Evolutionary conservation across 306 rosid species (phyloP), one percentile per base, ranked within the genome.

Genomic region (Prunus fruticosa): DNA sequence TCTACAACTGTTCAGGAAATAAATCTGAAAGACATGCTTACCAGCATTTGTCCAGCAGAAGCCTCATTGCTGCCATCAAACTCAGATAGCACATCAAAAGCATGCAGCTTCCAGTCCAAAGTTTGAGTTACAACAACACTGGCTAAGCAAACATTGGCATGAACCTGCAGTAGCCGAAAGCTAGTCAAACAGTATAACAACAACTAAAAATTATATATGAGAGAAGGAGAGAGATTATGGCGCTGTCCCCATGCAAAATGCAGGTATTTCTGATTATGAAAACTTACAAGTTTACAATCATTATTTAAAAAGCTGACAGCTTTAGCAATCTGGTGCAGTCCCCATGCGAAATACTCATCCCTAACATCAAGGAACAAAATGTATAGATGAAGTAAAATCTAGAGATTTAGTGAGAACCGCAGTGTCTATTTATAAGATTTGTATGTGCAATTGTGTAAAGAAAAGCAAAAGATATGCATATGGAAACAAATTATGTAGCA

Each of bases 301-400:
- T 92, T 96, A 76, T 96, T 96, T 75, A 96, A 87, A 87, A 96
- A 96, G 93, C 99, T 96, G 87, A 96, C 97, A 76, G 98, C 99
- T 82, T 92, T 92, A 23, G 99, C 93, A 71, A 96, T 85, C 84
- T 92, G 99, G 83, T 87, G 78, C 81, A 96, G 89, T 68, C 99
- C 99, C 96, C 96, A 92, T 3, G 99, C 98, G 86, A 85, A 96
- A 77, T 96, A 96, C 75, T 96, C 99, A 85, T 96, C 98, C 93
- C 99, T 96, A 76, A 74, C 70, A 77, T 71, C 73, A 61, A 79
- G 20, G 19, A 72, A 52, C 18, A 38, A 81, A 52, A 76, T 52
- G 32, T 20, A 14, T 57, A 67, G 73, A 38, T 34, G 23, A 60
- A 23, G 56, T 25, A 32, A 23, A 32, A 2, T 4, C 57, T 23